phyloP scores from a whole-genome alignment of 2,329 filamentous ascomycete genomes.

The Fonsecaea nubica region DNA sequence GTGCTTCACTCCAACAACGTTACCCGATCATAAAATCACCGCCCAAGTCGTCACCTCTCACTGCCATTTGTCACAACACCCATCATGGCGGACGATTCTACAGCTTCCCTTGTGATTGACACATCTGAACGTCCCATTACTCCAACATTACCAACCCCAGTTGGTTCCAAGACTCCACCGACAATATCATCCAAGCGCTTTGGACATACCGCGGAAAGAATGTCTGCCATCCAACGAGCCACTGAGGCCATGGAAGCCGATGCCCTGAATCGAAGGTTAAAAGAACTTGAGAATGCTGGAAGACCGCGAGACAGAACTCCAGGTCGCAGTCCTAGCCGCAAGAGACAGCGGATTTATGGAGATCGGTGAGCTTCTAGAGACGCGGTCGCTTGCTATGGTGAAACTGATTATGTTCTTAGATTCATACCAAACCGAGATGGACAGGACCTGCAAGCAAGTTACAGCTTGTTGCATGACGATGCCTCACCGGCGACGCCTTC shows the following conservation, averaged over 20 bases:
- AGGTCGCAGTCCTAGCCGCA: slow-evolving; percentile 70
- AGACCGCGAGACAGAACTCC: slow-evolving; percentile 67
- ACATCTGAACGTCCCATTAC: slow-evolving; percentile 45
- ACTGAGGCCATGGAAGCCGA: slow-evolving; percentile 65
- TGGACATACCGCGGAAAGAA: slow-evolving; percentile 26
- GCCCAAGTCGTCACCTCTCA: slow-evolving; percentile 4
- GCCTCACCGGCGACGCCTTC: slow-evolving; percentile 91
- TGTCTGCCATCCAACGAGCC: slow-evolving; percentile 42
- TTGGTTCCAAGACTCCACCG: slow-evolving; percentile 66
- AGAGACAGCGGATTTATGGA: slow-evolving; percentile 71
- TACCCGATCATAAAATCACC: background rate
- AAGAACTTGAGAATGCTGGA: slow-evolving; percentile 67
- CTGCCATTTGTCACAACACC: slow-evolving; percentile 15
- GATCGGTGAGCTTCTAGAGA: slow-evolving; percentile 58
- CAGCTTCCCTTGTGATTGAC: slow-evolving; percentile 22
- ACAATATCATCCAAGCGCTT: slow-evolving; percentile 59
- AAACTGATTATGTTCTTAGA: slow-evolving; percentile 55
- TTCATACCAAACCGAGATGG: slow-evolving; percentile 95
- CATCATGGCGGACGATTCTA: slow-evolving; percentile 32
- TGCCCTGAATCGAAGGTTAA: slow-evolving; percentile 65
- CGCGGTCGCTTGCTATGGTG: background rate
- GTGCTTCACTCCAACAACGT: slow-evolving; percentile 11
- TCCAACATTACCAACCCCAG: slow-evolving; percentile 60
- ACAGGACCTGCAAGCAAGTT: slow-evolving; percentile 91
- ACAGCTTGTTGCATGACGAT: slow-evolving; percentile 88